Percentiles rank a stretch among this genome's conserved stretches.
Evolutionary conservation across 306 rosid genomes (phyloP).

Genomic region (Fagus sylvatica): DNA sequence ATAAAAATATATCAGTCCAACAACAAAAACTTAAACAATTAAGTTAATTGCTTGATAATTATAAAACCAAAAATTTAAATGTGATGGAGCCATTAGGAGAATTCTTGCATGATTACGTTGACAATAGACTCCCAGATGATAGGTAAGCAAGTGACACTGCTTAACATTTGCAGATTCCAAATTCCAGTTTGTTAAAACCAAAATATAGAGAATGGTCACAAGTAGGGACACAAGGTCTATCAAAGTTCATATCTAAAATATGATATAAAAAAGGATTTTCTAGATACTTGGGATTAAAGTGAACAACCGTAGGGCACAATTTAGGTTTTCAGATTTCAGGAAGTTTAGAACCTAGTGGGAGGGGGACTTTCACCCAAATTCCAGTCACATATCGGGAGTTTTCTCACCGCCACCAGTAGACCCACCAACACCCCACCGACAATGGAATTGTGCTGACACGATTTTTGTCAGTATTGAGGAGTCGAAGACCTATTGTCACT

Average conservation of each 20-base stretch:
- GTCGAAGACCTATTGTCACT: too few species aligned
- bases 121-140: too few species aligned
- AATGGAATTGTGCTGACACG: too few species aligned
- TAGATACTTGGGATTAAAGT: neutral
- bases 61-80: neutral
- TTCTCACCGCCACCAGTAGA: too few species aligned
- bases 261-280: neutral
- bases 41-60: neutral
- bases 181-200: neutral
- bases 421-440: too few species aligned
- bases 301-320: neutral
- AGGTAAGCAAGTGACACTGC: too few species aligned
- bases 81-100: too few species aligned
- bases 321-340: neutral
- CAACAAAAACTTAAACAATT: neutral
- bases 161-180: too few species aligned
- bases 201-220: neutral
- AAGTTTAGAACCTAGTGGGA: neutral
- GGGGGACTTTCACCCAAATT: neutral
- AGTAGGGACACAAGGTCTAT: neutral
- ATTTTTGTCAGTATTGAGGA: too few species aligned
- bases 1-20: neutral
- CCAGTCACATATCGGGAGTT: too few species aligned
- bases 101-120: too few species aligned
- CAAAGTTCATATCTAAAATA: neutral